Base-by-base conservation (phyloP, 164 flowering plant genomes). In the Nelumbo lutea region DNA sequence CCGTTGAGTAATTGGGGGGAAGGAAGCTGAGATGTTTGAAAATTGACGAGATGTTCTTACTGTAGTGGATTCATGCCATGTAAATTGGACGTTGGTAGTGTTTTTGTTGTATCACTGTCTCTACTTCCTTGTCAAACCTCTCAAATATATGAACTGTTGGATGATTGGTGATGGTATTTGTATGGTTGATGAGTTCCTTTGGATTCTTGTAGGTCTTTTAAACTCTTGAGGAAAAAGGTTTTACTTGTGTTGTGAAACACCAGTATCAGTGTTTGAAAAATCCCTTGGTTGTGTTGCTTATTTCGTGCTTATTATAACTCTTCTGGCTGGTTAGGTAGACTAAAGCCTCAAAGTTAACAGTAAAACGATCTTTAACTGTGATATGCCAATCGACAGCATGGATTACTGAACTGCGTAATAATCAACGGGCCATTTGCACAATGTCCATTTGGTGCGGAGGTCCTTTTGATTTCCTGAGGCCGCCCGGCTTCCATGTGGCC, bases 21-120 rank as follows among this genome's bases (percentile, higher is more conserved):
- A 62, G 40, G 61, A 57, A 42, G 61, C 38, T 62, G 65, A 45
- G 59, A 53, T 56, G 66, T 53, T 50, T 50, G 71, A 66, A 14
- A 55, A 27, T 27, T 27, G 27, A 42, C 57, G 73, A 62, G 51
- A 43, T 64, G 39, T 42, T 58, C 50, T 46, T 60, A 38, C 42
- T n/a, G 51, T 40, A 41, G 15, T 47, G 59, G 67, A 67, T 66
- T 73, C 48, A 66, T 70, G 74, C 74, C 70, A 56, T 70, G 73
- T 61, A 50, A 63, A 48, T 70, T 40, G 44, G 66, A 60, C 41
- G 27, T 27, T 27, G 27, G 66, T 69, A 27, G 71, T 59, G 50
- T 66, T 66, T 38, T 66, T 46, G 42, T 59, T 43, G 56, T 51
- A 42, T 70, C 41, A 61, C 44, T 47, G 10, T 65, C 46, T 56